Conservation (phyloP, 441 rosid species). For the Aleurites moluccanus region DNA sequence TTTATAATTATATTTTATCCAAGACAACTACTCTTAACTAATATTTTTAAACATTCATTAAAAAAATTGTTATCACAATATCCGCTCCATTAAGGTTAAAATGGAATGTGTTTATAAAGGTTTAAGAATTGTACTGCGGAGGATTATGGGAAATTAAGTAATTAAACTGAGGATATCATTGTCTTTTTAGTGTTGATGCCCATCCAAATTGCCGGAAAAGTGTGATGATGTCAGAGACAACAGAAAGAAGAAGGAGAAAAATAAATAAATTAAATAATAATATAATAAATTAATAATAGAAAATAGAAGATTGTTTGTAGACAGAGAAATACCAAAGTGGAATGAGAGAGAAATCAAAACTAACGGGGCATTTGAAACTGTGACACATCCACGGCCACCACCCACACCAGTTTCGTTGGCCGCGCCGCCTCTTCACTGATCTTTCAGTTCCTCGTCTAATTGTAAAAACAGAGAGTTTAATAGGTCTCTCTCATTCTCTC, state of each 20-base stretch:
- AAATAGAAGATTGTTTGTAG: slow-evolving; percentile 17
- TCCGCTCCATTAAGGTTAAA: too few relatives aligned
- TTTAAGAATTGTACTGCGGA: too few relatives aligned
- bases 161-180: not conserved
- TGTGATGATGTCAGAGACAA: slow-evolving; percentile 17
- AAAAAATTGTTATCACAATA: too few relatives aligned
- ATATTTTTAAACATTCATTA: too few relatives aligned
- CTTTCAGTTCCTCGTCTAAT: slow-evolving; percentile 14
- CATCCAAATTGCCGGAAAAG: slow-evolving; percentile 3
- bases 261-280: too few relatives aligned
- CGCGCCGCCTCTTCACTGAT: slow-evolving; percentile 25
- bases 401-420: slow-evolving; percentile 27
- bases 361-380: slow-evolving; percentile 17
- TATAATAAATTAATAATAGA: not conserved
- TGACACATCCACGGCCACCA: slow-evolving; percentile 30
- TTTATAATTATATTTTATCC: too few relatives aligned
- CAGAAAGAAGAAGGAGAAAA: not conserved
- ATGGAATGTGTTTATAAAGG: too few relatives aligned
- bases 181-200: not conserved
- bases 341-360: slow-evolving; percentile 28
- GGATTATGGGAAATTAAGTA: not conserved
- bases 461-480: not conserved
- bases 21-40: too few relatives aligned
- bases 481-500: not conserved
- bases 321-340: slow-evolving; percentile 25